Evolutionary conservation across 2,329 filamentous ascomycete genomes (phyloP).

Genomic region (Phyllosticta ampelicida): DNA sequence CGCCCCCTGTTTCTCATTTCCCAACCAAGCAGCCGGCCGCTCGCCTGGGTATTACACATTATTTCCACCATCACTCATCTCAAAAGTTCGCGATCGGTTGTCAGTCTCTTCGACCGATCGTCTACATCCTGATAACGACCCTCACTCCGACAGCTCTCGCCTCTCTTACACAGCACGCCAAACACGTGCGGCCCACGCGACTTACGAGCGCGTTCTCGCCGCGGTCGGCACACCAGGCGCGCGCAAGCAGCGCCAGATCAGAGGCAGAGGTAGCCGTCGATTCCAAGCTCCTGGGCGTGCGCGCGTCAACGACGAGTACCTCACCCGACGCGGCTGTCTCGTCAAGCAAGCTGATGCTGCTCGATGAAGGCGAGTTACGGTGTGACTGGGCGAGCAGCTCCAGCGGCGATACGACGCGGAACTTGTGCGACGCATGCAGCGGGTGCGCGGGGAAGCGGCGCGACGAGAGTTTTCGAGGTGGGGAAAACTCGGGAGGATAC

Average conservation of each 20-base stretch:
- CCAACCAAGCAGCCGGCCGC: no score
- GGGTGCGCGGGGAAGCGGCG: conserved; percentile 25
- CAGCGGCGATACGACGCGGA: conserved; percentile 16
- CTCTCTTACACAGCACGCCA: conserved; percentile 65
- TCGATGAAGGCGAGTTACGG: conserved; percentile 13
- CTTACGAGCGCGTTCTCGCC: conserved; percentile 67
- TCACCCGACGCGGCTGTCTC: conserved; percentile 10
- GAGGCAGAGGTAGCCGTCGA: not conserved
- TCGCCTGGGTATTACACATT: no score
- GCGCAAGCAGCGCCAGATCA: conserved; percentile 57
- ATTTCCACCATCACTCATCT: no score
- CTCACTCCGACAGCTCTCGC: conserved; percentile 59
- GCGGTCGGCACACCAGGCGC: conserved; percentile 62
- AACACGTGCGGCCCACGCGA: conserved; percentile 54
- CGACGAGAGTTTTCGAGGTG: conserved; percentile 14
- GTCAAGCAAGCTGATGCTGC: conserved; percentile 11
- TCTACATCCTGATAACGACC: conserved; percentile 42
- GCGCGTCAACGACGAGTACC: conserved; percentile 36
- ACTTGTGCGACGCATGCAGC: conserved; percentile 29
- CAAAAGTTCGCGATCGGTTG: no score
- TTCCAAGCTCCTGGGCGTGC: conserved; percentile 22
- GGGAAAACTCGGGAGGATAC: not conserved
- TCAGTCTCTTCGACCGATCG: not conserved
- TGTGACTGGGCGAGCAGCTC: not conserved
- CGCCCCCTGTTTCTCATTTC: no score